Base-by-base conservation (phyloP, 2,329 filamentous ascomycete species). In the Alternaria ventricosa region DNA sequence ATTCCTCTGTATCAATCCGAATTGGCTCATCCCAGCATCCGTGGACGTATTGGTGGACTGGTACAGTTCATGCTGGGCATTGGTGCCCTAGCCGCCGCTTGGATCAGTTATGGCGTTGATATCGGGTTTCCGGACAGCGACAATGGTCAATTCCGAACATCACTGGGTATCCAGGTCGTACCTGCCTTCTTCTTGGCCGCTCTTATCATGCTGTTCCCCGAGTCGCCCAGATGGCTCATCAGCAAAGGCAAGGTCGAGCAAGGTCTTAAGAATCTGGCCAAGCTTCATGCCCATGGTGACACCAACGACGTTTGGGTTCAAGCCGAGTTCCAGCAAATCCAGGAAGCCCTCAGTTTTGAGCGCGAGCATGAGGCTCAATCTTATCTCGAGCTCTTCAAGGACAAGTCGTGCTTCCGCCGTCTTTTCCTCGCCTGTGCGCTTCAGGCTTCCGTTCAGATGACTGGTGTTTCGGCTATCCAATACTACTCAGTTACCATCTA, bases 51-150 rank as follows among this genome's bases (percentile, higher is more conserved):
- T 30, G 94, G 91, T 0, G 87, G 88, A 28, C 83, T 95, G 4
- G 92, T 94, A 77, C 92, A 94, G 72, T 94, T 94, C 75, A 94
- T 94, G 91, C 78, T 95, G 55, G 92, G 92, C 1, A 87, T 95
- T 27, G 92, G 92, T 60, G 83, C 91, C 15, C 85, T 96, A 2
- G 81, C 89, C 15, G 92, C 92, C 8, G 85, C 88, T 0, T 94
- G 92, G 91, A 88, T 92, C 51, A 89, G 88, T 0, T 95, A 89
- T 65, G 92, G 89, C 82, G 84, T 83, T 5, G 87, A 87, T 66
- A 81, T 84, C 44, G 82, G 84, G 15, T 86, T 88, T 63, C 68
- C 78, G 1, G 72, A 79, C 1, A 78, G 73, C 55, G 82, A 85
- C 70, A 77, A 81, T 69, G 83, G 82, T 11, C 87, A 89, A 75